These are phyloP conservation scores for Phenoliferia sp. DNA, from an alignment of 1,284 basidiomycete genomes.

Conservation along the genomic window DNA sequence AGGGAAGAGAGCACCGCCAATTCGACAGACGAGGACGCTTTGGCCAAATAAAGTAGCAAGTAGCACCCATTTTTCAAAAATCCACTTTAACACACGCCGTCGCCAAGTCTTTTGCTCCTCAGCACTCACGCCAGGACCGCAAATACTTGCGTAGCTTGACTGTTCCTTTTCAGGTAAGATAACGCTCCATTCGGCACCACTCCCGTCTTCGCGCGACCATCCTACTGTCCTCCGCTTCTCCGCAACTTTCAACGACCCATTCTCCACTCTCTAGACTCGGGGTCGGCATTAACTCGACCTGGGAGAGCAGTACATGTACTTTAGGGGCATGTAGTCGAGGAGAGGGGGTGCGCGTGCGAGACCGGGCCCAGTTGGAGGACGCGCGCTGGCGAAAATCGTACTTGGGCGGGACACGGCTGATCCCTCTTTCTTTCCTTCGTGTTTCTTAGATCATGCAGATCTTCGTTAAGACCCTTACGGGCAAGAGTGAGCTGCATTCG, in stretches of 20 bases:
- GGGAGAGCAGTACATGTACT: neutral
- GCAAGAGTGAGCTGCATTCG: conserved; percentile 23
- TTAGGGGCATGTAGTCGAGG: neutral
- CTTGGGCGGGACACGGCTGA: neutral
- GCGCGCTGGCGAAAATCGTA: neutral
- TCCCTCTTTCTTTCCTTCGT: neutral
- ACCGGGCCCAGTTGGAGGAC: neutral
- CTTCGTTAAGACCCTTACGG: conserved; percentile 39
- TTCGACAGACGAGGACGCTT: neutral
- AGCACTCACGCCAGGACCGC: neutral
- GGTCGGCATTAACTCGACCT: neutral
- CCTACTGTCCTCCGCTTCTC: neutral
- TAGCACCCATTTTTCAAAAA: neutral
- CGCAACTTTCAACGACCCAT: neutral
- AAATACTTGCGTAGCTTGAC: conserved; percentile 1
- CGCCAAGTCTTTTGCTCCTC: neutral
- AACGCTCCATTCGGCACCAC: neutral
- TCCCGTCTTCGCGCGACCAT: neutral
- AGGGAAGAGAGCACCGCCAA: neutral
- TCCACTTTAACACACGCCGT: neutral
- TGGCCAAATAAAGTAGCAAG: neutral
- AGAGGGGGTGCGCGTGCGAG: neutral
- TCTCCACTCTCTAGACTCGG: too few species aligned
- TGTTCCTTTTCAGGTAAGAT: neutral
- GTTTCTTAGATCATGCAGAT: conserved; percentile 33